These are phyloP conservation scores for Malus asiatica DNA, from an alignment of 306 rosid genomes.

Conservation along the genomic window DNA sequence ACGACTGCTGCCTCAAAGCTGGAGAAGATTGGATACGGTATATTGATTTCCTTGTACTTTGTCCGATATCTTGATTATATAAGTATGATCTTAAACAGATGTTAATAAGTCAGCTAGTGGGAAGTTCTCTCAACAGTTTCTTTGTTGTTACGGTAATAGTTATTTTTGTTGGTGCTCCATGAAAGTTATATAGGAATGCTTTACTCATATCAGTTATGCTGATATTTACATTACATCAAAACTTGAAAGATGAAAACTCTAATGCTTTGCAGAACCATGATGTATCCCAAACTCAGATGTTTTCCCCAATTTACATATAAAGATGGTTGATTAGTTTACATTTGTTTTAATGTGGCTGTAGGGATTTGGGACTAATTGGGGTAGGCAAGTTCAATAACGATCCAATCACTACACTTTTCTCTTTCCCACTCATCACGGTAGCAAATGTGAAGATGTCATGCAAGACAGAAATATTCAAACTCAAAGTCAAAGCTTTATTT, in stretches of 20 bases:
- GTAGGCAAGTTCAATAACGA: background rate
- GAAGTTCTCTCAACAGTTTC: background rate
- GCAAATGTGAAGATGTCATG: background rate
- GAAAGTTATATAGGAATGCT: background rate
- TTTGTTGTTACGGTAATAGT: background rate
- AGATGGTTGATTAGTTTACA: background rate
- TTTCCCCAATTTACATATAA: background rate
- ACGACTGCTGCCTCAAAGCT: constrained; percentile 83
- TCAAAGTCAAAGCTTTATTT: background rate
- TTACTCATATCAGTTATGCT: background rate
- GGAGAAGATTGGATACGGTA: constrained; percentile 93
- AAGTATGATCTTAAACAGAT: background rate
- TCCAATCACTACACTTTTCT: background rate
- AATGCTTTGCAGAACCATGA: background rate
- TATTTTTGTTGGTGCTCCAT: background rate
- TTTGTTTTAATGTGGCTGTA: background rate
- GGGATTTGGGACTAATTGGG: background rate
- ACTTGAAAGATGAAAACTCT: background rate
- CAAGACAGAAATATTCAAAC: background rate
- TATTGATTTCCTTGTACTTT: background rate
- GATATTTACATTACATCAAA: background rate
- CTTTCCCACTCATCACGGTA: background rate
- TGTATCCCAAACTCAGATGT: background rate
- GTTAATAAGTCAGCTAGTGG: background rate
- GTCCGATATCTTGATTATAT: background rate